These are phyloP conservation scores for Boletus subparvulus DNA, from an alignment of 768 basidiomycete species.

Conservation along the genomic window DNA sequence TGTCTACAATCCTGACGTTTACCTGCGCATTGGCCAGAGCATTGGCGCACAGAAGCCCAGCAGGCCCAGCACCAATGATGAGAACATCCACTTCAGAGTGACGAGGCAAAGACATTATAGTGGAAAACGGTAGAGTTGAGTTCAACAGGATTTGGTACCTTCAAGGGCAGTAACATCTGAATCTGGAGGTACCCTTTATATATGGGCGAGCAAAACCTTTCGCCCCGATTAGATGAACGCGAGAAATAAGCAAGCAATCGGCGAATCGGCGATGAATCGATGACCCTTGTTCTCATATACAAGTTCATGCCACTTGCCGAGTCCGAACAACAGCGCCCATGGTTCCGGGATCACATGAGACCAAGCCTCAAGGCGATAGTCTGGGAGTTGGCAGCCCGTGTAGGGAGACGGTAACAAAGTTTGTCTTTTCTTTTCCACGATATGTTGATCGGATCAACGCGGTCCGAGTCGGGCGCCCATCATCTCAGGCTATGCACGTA, in stretches of 20 bases:
- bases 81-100: slow-evolving; percentile 40
- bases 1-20: slow-evolving; percentile 40
- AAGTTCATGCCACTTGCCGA: not conserved
- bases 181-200: not conserved
- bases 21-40: slow-evolving; percentile 38
- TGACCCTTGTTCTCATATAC: too few species aligned
- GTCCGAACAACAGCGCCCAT: not conserved
- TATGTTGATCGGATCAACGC: too few species aligned
- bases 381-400: too few species aligned
- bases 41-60: slow-evolving; percentile 45
- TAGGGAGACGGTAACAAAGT: not conserved
- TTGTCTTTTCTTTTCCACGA: slow-evolving; percentile 13
- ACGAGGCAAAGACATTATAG: slow-evolving; percentile 13
- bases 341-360: slow-evolving; percentile 1
- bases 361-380: too few species aligned
- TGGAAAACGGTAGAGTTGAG: not conserved
- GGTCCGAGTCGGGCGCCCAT: too few species aligned
- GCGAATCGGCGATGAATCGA: too few species aligned
- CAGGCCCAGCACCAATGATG: slow-evolving; percentile 44
- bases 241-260: not conserved
- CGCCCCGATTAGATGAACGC: not conserved
- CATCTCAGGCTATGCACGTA: too few species aligned
- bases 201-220: not conserved
- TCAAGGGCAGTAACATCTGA: not conserved
- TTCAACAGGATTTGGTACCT: not conserved